Percentiles rank a stretch among this genome's conserved stretches.
These are phyloP conservation scores for Boletus nobilissimus DNA, from an alignment of 1,284 basidiomycete genomes.

Conservation along the genomic window DNA sequence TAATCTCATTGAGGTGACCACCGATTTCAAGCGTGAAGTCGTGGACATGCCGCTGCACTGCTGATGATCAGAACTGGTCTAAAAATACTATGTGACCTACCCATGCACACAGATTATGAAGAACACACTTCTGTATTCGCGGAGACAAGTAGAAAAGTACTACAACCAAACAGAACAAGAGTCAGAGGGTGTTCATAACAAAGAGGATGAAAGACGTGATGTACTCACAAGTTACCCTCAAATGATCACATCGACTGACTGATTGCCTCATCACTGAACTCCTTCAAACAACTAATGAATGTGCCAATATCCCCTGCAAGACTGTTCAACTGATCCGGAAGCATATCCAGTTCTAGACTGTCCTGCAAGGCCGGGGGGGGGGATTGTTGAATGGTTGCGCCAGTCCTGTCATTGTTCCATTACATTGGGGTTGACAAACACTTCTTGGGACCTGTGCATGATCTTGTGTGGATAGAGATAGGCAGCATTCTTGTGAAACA, in stretches of 20 bases:
- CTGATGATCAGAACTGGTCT: conserved; percentile 60
- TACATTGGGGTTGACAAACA: conserved; percentile 42
- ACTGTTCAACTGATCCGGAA: conserved; percentile 51
- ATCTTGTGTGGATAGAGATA: conserved; percentile 47
- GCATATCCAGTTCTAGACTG: conserved; percentile 43
- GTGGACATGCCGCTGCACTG: conserved; percentile 66
- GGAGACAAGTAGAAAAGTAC: conserved; percentile 45
- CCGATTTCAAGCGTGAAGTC: conserved; percentile 62
- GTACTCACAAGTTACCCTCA: conserved; percentile 60
- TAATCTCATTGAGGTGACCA: conserved; percentile 64
- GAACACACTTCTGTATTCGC: conserved; percentile 39
- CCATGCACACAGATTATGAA: conserved; percentile 30
- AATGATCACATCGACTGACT: conserved; percentile 60
- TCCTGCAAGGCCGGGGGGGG: conserved; percentile 30
- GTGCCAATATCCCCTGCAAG: conserved; percentile 60
- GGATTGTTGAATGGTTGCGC: conserved; percentile 35
- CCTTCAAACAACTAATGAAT: conserved; percentile 62
- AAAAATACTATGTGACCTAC: conserved; percentile 1
- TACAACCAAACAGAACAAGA: conserved; percentile 12
- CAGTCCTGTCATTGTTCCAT: conserved; percentile 42
- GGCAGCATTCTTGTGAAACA: conserved; percentile 49
- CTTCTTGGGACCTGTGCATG: conserved; percentile 39
- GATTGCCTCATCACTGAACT: conserved; percentile 64
- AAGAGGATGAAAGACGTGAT: neutral
- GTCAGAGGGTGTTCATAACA: neutral